Conservation (phyloP, 441 rosid genomes). For the Dalechampia spathulata region DNA sequence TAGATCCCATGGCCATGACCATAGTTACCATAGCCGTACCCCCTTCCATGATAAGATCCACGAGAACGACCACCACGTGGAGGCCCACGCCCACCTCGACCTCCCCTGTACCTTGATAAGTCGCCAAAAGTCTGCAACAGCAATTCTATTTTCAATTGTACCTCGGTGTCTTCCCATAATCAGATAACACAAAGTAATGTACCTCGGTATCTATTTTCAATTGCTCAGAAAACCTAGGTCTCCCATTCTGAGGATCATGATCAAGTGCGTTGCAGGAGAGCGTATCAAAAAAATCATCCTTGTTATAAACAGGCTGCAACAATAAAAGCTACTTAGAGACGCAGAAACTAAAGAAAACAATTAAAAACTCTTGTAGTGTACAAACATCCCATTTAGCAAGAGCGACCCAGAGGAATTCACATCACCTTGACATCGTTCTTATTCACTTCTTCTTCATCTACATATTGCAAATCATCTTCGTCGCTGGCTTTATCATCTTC, state of each 20-base stretch:
- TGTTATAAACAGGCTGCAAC: conserved; percentile 64
- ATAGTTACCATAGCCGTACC: conserved; percentile 19
- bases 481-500: conserved; percentile 45
- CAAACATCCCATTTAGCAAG: conserved; percentile 8
- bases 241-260: conserved; percentile 52
- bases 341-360: background rate
- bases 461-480: conserved; percentile 43
- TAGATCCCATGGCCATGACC: conserved; percentile 28
- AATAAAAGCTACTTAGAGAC: conserved; percentile 3
- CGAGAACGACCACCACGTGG: conserved; percentile 45
- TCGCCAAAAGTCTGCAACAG: conserved; percentile 73
- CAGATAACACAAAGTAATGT: background rate
- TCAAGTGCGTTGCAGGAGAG: conserved; percentile 50
- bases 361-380: background rate
- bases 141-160: background rate
- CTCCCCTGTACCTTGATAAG: conserved; percentile 60
- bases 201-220: conserved; percentile 84
- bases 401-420: conserved; percentile 5
- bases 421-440: conserved; percentile 42
- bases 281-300: conserved; percentile 85
- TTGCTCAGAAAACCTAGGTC: conserved; percentile 78
- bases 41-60: conserved; percentile 52
- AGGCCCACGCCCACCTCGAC: conserved; percentile 57
- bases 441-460: conserved; percentile 39
- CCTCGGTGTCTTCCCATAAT: background rate